Percentiles rank a stretch among this genome's conserved stretches.
These are phyloP conservation scores for Penicillium daleae DNA, from an alignment of 495 filamentous ascomycete genomes.

Conservation along the genomic window DNA sequence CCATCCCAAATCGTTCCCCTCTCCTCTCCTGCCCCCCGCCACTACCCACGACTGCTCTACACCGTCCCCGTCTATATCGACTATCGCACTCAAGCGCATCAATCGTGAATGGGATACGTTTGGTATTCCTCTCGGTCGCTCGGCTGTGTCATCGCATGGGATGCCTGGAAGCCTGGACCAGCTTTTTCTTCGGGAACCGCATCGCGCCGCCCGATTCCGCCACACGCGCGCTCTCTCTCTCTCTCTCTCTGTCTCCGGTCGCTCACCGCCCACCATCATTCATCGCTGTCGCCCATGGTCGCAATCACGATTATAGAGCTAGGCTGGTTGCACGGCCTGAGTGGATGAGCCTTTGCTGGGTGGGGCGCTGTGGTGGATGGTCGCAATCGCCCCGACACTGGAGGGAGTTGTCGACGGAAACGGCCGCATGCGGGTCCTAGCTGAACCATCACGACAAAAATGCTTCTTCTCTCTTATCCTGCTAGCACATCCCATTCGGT, in stretches of 20 bases:
- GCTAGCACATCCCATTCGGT: slow-evolving; percentile 1
- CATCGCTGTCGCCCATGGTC: slow-evolving; percentile 7
- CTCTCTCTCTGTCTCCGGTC: too few species aligned
- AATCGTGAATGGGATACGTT: neutral
- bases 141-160: neutral
- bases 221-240: too few species aligned
- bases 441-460: neutral
- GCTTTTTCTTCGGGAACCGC: slow-evolving; percentile 15
- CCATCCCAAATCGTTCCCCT: neutral
- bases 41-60: slow-evolving; percentile 5
- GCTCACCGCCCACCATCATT: slow-evolving; percentile 9
- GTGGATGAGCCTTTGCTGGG: neutral
- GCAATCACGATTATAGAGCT: neutral
- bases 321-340: slow-evolving; percentile 7
- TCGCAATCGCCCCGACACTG: slow-evolving; percentile 25
- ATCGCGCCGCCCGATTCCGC: slow-evolving; percentile 12
- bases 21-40: neutral
- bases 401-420: slow-evolving; percentile 29
- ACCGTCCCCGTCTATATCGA: neutral
- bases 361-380: slow-evolving; percentile 22
- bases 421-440: slow-evolving; percentile 21
- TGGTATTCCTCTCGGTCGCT: neutral
- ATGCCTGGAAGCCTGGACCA: slow-evolving; percentile 6
- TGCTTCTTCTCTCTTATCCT: slow-evolving; percentile 1
- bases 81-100: neutral